phyloP scores from a whole-genome alignment of 2,329 filamentous ascomycete species.

The Metarhizium rileyi region DNA sequence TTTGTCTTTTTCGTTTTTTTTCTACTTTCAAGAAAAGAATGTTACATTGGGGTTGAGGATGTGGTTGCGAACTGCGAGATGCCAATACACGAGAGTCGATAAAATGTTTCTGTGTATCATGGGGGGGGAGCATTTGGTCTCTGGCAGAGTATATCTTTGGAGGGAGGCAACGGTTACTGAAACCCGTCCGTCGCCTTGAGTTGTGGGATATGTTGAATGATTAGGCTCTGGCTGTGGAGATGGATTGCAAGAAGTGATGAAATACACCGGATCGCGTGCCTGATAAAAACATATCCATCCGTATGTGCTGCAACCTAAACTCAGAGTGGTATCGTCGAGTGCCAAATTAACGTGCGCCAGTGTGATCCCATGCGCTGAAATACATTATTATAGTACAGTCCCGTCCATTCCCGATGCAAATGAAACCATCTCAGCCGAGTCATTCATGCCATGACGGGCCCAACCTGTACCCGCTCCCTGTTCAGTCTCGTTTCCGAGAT shows the following conservation, averaged over 20 bases:
- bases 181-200: neutral
- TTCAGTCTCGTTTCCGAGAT: conserved; percentile 29
- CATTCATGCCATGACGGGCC: conserved; percentile 33
- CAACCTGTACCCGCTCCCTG: conserved; percentile 46
- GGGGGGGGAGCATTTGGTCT: too few species aligned
- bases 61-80: neutral
- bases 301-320: neutral
- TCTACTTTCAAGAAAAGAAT: neutral
- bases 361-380: neutral
- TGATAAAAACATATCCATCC: neutral
- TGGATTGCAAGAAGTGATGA: neutral
- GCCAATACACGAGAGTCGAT: neutral
- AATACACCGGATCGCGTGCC: neutral
- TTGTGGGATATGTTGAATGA: neutral
- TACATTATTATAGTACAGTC: neutral
- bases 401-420: neutral
- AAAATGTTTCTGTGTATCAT: neutral
- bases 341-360: neutral
- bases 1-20: neutral
- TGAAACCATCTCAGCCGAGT: neutral
- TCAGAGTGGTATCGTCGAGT: neutral
- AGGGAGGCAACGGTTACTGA: neutral
- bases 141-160: too few species aligned
- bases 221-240: neutral
- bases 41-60: neutral